phyloP scores from a whole-genome alignment of 352 stramenopile species.

The Phytopythium montanum region DNA sequence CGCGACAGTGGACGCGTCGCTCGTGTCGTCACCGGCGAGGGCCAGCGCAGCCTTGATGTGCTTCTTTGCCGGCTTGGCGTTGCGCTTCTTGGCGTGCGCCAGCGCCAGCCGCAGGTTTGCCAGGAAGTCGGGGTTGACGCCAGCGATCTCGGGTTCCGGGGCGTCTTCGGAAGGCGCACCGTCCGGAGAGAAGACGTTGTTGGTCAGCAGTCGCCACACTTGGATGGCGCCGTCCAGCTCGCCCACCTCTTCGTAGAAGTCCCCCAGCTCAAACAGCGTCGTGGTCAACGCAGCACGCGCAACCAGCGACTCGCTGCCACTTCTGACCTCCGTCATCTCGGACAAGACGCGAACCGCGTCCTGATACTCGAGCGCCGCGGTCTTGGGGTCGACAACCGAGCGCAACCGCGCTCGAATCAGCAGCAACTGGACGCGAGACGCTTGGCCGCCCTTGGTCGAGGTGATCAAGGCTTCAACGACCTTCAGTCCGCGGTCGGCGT shows the following conservation, averaged over 20 bases:
- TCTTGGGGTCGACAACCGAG: slow-evolving; percentile 15
- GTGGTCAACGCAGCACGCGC: slow-evolving; percentile 12
- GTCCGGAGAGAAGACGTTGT: neutral
- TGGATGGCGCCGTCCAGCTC: slow-evolving; percentile 48
- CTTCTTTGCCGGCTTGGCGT: slow-evolving; percentile 62
- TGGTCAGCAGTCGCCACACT: slow-evolving; percentile 56
- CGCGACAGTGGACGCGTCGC: slow-evolving; percentile 31
- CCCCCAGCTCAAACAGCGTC: slow-evolving; percentile 59
- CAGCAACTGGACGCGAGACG: slow-evolving; percentile 5
- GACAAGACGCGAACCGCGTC: slow-evolving; percentile 11
- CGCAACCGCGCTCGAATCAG: slow-evolving; percentile 52
- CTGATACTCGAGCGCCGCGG: slow-evolving; percentile 33
- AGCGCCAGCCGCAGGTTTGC: slow-evolving; percentile 62
- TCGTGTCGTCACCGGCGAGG: slow-evolving; percentile 20
- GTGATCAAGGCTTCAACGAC: slow-evolving; percentile 13
- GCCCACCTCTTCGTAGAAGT: slow-evolving; percentile 43
- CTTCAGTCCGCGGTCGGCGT: slow-evolving; percentile 19
- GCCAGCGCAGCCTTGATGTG: slow-evolving; percentile 49
- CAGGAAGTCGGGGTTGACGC: slow-evolving; percentile 24
- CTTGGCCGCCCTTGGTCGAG: slow-evolving; percentile 10
- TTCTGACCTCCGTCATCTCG: neutral
- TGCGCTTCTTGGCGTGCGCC: slow-evolving; percentile 57
- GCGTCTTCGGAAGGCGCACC: neutral
- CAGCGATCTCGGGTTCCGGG: neutral
- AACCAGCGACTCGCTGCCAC: neutral